Conservation (phyloP, 129 eudicot genomes). For the Centella asiatica region DNA sequence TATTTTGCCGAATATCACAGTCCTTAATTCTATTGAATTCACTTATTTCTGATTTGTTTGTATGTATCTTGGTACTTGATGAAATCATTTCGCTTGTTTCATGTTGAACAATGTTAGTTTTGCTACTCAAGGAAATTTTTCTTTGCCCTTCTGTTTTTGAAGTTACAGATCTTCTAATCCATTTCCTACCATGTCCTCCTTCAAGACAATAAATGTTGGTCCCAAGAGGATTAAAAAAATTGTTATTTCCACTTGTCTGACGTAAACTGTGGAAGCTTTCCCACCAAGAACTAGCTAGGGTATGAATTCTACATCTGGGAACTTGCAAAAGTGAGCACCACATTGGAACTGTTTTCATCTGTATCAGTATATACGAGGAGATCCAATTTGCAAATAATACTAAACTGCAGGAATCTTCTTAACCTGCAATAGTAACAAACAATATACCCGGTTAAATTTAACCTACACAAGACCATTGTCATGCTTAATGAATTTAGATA, state of each 20-base stretch:
- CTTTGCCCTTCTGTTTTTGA: conserved; percentile 35
- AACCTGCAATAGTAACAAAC: conserved; percentile 27
- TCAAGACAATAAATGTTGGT: conserved; percentile 31
- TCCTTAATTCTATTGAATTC: conserved; percentile 33
- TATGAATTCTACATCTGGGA: conserved; percentile 47
- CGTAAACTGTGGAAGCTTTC: conserved; percentile 29
- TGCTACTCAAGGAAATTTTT: conserved; percentile 25
- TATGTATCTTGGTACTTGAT: conserved; percentile 22
- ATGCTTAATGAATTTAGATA: background rate
- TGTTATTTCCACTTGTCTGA: conserved; percentile 15
- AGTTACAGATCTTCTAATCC: conserved; percentile 35
- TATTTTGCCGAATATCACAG: conserved; percentile 27
- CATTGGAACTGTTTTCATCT: conserved; percentile 63
- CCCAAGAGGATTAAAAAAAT: conserved; percentile 26
- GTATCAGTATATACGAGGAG: conserved; percentile 16
- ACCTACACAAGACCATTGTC: background rate
- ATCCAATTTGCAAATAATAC: conserved; percentile 8
- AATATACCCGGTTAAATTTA: background rate
- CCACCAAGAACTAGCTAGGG: conserved; percentile 54
- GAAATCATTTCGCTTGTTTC: conserved; percentile 30
- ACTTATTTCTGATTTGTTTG: conserved; percentile 24
- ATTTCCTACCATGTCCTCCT: conserved; percentile 43
- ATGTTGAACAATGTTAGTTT: conserved; percentile 28
- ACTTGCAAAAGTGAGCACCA: conserved; percentile 60
- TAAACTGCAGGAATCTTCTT: conserved; percentile 14